Evolutionary conservation across 352 stramenopile species (phyloP).

Genomic region (Elongisporangium senticosum): DNA sequence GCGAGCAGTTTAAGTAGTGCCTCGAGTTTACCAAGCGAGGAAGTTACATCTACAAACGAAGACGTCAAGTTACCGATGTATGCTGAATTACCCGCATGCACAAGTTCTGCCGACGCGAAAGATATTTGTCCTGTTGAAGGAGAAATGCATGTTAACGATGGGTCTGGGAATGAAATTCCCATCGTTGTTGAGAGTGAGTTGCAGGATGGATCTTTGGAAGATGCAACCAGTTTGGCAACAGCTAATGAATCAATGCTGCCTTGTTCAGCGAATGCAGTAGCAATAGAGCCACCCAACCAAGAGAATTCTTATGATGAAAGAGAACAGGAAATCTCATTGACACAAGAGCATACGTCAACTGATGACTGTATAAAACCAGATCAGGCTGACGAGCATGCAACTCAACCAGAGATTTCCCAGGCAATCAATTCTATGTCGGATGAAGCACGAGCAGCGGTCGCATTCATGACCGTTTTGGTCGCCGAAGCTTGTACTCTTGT

Average conservation of each 20-base stretch:
- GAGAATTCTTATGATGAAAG: neutral
- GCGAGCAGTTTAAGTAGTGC: neutral
- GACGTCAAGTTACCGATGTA: neutral
- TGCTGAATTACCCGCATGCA: neutral
- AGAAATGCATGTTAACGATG: neutral
- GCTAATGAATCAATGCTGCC: neutral
- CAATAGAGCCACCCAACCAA: neutral
- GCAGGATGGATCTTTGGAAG: neutral
- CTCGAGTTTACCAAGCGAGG: neutral
- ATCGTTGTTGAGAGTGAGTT: neutral
- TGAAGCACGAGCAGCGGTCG: neutral
- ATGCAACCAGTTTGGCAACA: neutral
- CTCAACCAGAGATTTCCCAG: too few species aligned
- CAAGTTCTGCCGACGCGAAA: neutral
- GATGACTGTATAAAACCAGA: neutral
- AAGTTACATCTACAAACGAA: neutral
- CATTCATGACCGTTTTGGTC: neutral
- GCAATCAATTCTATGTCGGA: neutral
- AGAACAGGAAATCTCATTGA: neutral
- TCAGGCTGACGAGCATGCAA: neutral
- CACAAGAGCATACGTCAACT: neutral
- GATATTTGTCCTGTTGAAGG: neutral
- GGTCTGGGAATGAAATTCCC: neutral
- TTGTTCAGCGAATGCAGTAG: too few species aligned
- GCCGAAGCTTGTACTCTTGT: neutral